phyloP scores from a whole-genome alignment of 768 basidiomycete genomes.

The Thelephora ganbajun region DNA sequence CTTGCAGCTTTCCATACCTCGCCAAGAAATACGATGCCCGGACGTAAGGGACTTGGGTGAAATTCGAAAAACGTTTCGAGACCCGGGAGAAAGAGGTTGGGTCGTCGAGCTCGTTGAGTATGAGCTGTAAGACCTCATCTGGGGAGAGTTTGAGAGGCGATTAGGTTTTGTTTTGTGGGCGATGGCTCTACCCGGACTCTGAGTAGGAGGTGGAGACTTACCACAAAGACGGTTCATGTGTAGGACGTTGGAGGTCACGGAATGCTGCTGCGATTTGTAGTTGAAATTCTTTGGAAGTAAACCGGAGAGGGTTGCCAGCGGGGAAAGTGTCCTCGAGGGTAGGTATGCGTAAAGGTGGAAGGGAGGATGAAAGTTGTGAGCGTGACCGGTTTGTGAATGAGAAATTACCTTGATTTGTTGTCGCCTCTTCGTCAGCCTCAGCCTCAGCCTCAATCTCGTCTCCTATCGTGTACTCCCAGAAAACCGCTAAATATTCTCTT shows the following conservation, averaged over 20 bases:
- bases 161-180: not conserved
- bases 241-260: not conserved
- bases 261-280: not conserved
- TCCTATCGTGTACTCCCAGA: too few relatives aligned
- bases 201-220: slow-evolving; percentile 21
- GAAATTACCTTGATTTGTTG: too few relatives aligned
- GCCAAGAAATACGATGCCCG: slow-evolving; percentile 66
- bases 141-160: slow-evolving; percentile 1
- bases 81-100: slow-evolving; percentile 44
- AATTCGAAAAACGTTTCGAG: slow-evolving; percentile 42
- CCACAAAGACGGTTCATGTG: slow-evolving; percentile 56
- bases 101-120: slow-evolving; percentile 60
- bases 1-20: slow-evolving; percentile 57
- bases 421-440: too few relatives aligned
- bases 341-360: too few relatives aligned
- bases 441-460: too few relatives aligned
- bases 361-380: too few relatives aligned
- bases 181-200: not conserved
- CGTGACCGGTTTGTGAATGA: too few relatives aligned
- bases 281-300: too few relatives aligned
- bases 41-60: slow-evolving; percentile 63
- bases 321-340: too few relatives aligned
- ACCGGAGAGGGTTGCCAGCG: too few relatives aligned
- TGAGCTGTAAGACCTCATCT: slow-evolving; percentile 59
- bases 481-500: too few relatives aligned